Evolutionary conservation across 23 red algal species (phyloP).

Genomic region (Agarophyton chilense): DNA sequence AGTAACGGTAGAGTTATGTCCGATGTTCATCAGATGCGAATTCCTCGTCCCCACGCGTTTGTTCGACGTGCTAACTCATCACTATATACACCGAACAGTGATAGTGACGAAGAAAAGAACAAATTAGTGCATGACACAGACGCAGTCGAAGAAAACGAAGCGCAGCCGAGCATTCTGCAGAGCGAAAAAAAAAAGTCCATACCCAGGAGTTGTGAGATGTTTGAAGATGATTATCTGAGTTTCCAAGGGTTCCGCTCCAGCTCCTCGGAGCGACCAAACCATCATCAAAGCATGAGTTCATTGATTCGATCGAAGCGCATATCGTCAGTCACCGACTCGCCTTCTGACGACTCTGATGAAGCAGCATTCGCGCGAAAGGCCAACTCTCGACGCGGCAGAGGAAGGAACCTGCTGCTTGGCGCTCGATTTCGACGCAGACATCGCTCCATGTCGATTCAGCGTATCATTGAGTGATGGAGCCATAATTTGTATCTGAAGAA

Average conservation of each 20-base stretch:
- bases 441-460: not conserved
- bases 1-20: constrained; percentile 19
- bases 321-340: constrained; percentile 46
- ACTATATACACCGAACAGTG: not conserved
- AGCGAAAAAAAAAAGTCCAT: not conserved
- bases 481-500: not conserved
- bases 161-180: not conserved
- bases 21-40: constrained; percentile 16
- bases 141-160: not conserved
- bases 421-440: not conserved
- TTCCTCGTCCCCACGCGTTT: not conserved
- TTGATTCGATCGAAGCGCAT: constrained; percentile 36
- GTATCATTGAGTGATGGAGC: not conserved
- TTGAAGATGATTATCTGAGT: constrained; percentile 63
- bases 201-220: constrained; percentile 15
- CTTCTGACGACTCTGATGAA: constrained; percentile 44
- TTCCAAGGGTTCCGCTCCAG: constrained; percentile 43
- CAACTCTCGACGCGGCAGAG: not conserved
- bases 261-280: not conserved
- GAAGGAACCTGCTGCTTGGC: not conserved
- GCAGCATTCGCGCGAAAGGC: not conserved
- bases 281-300: constrained; percentile 44
- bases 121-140: not conserved
- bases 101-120: not conserved
- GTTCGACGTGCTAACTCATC: not conserved